Conservation (phyloP, 495 filamentous ascomycete genomes). For the Annulohypoxylon moriforme region DNA sequence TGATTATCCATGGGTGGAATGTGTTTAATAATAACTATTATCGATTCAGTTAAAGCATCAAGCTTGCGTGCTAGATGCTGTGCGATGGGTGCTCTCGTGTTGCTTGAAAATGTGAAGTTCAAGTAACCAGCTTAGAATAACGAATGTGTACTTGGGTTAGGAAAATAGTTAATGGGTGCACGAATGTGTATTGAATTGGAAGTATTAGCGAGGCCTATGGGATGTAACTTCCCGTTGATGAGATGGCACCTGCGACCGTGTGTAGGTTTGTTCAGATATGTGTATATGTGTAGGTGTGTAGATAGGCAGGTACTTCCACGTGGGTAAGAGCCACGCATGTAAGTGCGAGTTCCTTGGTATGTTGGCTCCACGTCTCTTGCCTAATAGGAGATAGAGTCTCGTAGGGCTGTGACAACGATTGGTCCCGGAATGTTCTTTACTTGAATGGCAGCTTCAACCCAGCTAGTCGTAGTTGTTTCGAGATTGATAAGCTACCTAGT, state of each 20-base stretch:
- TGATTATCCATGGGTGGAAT: constrained; percentile 22
- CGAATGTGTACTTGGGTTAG: neutral
- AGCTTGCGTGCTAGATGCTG: neutral
- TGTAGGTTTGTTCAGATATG: neutral
- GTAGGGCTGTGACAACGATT: constrained; percentile 33
- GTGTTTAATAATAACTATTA: constrained; percentile 3
- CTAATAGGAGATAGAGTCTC: constrained; percentile 22
- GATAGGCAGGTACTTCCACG: constrained; percentile 23
- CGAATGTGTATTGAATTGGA: constrained; percentile 4
- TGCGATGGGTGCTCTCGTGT: neutral
- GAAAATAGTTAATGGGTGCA: neutral
- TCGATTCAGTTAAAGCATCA: constrained; percentile 1
- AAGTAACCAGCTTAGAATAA: neutral
- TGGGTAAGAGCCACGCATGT: constrained; percentile 16
- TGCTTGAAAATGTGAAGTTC: neutral
- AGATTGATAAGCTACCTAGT: neutral
- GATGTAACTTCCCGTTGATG: constrained; percentile 3
- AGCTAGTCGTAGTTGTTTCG: neutral
- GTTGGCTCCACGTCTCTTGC: constrained; percentile 20
- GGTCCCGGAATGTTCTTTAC: constrained; percentile 6
- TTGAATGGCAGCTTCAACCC: neutral
- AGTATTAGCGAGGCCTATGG: constrained; percentile 26
- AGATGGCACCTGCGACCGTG: constrained; percentile 25
- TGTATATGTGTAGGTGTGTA: neutral
- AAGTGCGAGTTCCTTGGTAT: constrained; percentile 1